These are phyloP conservation scores for Ceratocystis smalleyi DNA, from an alignment of 2,329 filamentous ascomycete genomes.

Conservation along the genomic window DNA sequence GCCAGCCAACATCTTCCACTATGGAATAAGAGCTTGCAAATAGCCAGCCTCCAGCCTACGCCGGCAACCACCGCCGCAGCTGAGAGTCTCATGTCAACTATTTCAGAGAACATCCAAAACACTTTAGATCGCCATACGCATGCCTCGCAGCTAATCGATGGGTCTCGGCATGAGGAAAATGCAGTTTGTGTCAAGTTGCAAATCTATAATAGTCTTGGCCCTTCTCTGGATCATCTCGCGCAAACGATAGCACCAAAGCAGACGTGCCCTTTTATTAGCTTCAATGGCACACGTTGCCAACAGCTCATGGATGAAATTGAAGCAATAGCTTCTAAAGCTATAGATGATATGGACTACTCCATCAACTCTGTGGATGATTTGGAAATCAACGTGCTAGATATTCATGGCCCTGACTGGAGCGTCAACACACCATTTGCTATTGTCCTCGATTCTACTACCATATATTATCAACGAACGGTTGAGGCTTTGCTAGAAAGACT, in stretches of 20 bases:
- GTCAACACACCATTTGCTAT: conserved; percentile 33
- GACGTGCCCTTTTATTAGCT: conserved; percentile 30
- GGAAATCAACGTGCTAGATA: conserved; percentile 32
- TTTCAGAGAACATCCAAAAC: conserved; percentile 29
- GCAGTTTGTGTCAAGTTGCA: conserved; percentile 32
- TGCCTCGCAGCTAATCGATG: conserved; percentile 1
- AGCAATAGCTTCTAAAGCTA: conserved; percentile 24
- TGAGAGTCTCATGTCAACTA: conserved; percentile 33
- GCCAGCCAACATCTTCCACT: conserved; percentile 24
- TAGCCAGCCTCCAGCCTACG: conserved; percentile 33
- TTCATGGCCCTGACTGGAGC: conserved; percentile 33
- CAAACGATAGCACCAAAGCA: conserved; percentile 30
- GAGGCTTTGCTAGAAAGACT: conserved; percentile 36
- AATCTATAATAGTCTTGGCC: conserved; percentile 36
- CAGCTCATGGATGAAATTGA: conserved; percentile 30
- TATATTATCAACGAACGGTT: conserved; percentile 31
- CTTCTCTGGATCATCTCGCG: conserved; percentile 30
- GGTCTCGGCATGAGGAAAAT: conserved; percentile 25
- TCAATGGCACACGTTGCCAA: conserved; percentile 29
- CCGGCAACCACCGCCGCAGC: conserved; percentile 33
- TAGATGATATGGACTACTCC: conserved; percentile 29
- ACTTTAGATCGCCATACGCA: conserved; percentile 28
- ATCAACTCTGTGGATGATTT: conserved; percentile 33
- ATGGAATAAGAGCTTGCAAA: conserved; percentile 28
- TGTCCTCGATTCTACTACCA: conserved; percentile 28